Evolutionary conservation across 78 protist species (phyloP), one percentile per base, ranked within the genome.

Genomic region (slime mould (Dictyostelium discoideum)): DNA sequence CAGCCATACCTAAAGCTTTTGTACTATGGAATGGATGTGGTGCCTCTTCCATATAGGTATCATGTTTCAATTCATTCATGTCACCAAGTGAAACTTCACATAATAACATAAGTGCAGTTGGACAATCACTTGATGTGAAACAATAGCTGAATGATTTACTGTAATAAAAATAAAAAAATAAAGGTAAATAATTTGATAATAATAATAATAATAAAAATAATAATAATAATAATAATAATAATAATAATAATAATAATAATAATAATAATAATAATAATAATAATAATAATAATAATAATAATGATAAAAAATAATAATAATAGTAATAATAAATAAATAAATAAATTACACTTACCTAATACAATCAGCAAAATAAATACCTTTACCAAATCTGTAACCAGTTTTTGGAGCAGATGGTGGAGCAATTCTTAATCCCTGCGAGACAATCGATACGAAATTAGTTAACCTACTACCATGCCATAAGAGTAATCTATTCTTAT

Each of bases 391-490:
- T 50, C 96, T 46, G 92, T 97, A 97, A 42, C 99, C 99, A 29
- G 98, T 94, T 77, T 46, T 63, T 44, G 98, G 97, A 8, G 99
- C 99, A 26, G 97, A 97, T 13, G 98, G 97, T 63, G 99, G 99
- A 5, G 99, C 99, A 87, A 98, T 98, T 29, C 97, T n/a, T 16
- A 98, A 94, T 67, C 99, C 99, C 24, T 96, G 92, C 42, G 97
- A 48, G 14, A 98, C 88, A 29, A 98, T 98, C n/a, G 98, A 97
- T 9, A 92, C 96, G 86, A 88, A 97, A 96, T 98, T 98, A 81
- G 98, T 92, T 10, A 94, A 60, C 46, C 99, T 92, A 39, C 93
- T 79, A 20, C 99, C 99, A 65, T 98, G 99, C 98, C 98, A 98
- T 81, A 98, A 86, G 18, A 98, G 84, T 78, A 69, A n/a, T 29